These are phyloP conservation scores for Skeletonema costatum DNA, from an alignment of 108 stramenopile species.

Conservation along the genomic window DNA sequence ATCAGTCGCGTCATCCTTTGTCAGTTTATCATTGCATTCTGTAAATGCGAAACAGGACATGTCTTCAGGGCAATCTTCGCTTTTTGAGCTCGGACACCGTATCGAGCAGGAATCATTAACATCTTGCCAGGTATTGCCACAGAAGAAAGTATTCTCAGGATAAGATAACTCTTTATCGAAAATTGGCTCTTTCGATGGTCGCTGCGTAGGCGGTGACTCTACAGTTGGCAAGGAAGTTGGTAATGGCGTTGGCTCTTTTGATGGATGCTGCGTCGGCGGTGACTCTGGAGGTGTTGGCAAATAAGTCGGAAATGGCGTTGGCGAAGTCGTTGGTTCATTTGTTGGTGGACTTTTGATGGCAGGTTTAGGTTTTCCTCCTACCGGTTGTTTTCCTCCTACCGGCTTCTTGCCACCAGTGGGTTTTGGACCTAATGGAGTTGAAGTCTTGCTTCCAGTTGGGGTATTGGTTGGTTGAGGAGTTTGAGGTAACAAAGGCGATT, in stretches of 20 bases:
- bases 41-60: slow-evolving; percentile 45
- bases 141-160: slow-evolving; percentile 36
- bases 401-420: slow-evolving; percentile 32
- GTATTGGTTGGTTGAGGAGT: background rate
- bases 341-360: too few relatives aligned
- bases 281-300: too few relatives aligned
- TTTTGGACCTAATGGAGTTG: slow-evolving; percentile 19
- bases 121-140: slow-evolving; percentile 41
- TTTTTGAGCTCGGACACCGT: slow-evolving; percentile 38
- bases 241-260: too few relatives aligned
- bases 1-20: slow-evolving; percentile 1
- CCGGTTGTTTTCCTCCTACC: too few relatives aligned
- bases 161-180: slow-evolving; percentile 3
- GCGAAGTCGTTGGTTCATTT: too few relatives aligned
- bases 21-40: slow-evolving; percentile 5
- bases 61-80: slow-evolving; percentile 40
- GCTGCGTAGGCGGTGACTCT: too few relatives aligned
- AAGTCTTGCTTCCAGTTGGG: background rate
- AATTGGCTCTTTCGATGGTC: too few relatives aligned
- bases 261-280: too few relatives aligned
- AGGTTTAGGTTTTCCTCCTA: too few relatives aligned
- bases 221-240: too few relatives aligned
- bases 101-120: slow-evolving; percentile 31
- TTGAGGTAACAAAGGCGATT: slow-evolving; percentile 1
- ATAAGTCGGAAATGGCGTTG: too few relatives aligned